Percentiles rank a stretch among this genome's conserved stretches.
Conservation (phyloP, 1,139 yeast species). For the Meyerozyma sp. region DNA sequence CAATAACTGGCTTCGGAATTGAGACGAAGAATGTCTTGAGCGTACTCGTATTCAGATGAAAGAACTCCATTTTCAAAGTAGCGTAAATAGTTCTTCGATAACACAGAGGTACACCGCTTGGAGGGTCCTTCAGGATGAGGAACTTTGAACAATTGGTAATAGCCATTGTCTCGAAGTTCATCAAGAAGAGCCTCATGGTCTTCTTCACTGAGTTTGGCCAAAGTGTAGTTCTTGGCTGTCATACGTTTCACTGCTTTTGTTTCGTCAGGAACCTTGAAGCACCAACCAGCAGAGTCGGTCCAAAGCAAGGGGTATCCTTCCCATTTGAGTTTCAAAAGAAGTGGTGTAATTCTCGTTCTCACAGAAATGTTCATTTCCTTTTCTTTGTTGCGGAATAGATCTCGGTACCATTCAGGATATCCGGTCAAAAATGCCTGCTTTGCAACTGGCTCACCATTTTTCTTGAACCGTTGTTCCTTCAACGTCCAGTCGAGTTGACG, state of each 20-base stretch:
- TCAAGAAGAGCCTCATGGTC: constrained; percentile 17
- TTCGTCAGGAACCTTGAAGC: constrained; percentile 56
- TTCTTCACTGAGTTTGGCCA: constrained; percentile 27
- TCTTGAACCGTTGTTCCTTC: constrained; percentile 55
- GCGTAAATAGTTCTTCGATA: constrained; percentile 70
- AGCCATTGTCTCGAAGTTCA: constrained; percentile 19
- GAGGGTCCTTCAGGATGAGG: constrained; percentile 88
- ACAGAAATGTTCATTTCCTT: constrained; percentile 56
- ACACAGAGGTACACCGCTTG: constrained; percentile 69
- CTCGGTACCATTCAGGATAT: constrained; percentile 90
- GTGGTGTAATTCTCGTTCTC: constrained; percentile 70
- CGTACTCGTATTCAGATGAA: constrained; percentile 67
- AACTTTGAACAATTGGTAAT: constrained; percentile 53
- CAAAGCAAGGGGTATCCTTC: constrained; percentile 78
- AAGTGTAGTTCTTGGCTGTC: constrained; percentile 48
- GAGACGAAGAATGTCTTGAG: constrained; percentile 69
- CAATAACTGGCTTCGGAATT: constrained; percentile 86
- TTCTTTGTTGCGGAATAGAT: constrained; percentile 44
- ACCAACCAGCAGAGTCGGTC: constrained; percentile 84
- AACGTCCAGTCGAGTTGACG: constrained; percentile 84
- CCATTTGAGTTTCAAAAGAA: constrained; percentile 77
- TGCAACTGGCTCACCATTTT: constrained; percentile 71
- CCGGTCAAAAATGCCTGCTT: constrained; percentile 80
- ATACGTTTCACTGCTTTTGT: constrained; percentile 34
- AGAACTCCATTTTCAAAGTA: constrained; percentile 72